Percentiles rank a stretch among this genome's conserved stretches.
Evolutionary conservation across 768 basidiomycete genomes (phyloP).

Genomic region (Lyophyllum atratum): DNA sequence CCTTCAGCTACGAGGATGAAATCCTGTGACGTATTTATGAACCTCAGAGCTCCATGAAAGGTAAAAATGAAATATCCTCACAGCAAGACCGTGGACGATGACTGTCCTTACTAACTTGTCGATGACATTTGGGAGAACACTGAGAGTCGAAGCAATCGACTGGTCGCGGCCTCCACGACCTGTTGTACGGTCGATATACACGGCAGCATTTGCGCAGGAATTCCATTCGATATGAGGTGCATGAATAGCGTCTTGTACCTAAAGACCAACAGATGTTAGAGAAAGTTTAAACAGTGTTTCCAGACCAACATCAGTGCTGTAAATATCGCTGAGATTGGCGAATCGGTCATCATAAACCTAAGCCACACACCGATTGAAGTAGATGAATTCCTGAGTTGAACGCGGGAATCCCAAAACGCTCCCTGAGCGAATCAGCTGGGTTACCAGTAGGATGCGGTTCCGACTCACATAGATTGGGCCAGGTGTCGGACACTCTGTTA

Average conservation of each 20-base stretch:
- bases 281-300: neutral
- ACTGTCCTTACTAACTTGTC: constrained; percentile 66
- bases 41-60: neutral
- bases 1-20: constrained; percentile 46
- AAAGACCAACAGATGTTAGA: neutral
- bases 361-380: constrained; percentile 48
- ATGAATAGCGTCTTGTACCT: constrained; percentile 58
- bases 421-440: constrained; percentile 30
- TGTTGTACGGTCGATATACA: constrained; percentile 49
- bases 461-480: constrained; percentile 44
- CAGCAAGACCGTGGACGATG: constrained; percentile 68
- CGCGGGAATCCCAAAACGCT: constrained; percentile 73
- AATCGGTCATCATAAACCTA: neutral
- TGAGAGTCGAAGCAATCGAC: constrained; percentile 60
- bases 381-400: constrained; percentile 55
- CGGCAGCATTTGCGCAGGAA: constrained; percentile 51
- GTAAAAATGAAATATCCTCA: constrained; percentile 29
- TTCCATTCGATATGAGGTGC: constrained; percentile 65
- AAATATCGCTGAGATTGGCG: neutral
- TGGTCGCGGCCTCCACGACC: constrained; percentile 44
- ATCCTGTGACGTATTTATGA: constrained; percentile 25
- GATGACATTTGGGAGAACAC: constrained; percentile 68
- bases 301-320: constrained; percentile 37
- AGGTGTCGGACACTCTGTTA: constrained; percentile 51
- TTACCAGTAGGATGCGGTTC: neutral